Percentiles rank a stretch among this genome's conserved stretches.
phyloP scores from a whole-genome alignment of 106 monocot genomes.

The Ottelia alismoides region DNA sequence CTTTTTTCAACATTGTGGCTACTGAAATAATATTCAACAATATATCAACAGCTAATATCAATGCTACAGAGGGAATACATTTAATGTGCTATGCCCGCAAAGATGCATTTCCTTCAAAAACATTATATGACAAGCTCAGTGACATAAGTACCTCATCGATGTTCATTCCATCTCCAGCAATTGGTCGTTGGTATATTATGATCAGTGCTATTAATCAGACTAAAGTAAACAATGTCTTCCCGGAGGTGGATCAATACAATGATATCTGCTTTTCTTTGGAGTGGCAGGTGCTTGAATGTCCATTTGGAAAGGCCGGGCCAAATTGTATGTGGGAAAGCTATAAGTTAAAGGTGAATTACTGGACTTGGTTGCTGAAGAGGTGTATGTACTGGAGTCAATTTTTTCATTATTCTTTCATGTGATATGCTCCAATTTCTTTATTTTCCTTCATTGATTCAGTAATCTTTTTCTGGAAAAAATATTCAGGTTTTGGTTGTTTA shows the following conservation, averaged over 20 bases:
- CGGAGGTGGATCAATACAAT: slow-evolving; percentile 6
- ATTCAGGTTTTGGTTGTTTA: too few relatives aligned
- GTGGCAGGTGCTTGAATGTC: slow-evolving; percentile 57
- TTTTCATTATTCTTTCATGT: not conserved
- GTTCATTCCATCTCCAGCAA: slow-evolving; percentile 45
- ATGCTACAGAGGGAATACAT: slow-evolving; percentile 15
- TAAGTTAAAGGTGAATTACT: slow-evolving; percentile 47
- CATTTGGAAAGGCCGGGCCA: slow-evolving; percentile 47
- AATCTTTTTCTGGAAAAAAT: too few relatives aligned
- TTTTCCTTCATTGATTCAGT: too few relatives aligned
- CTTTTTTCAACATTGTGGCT: slow-evolving; percentile 32
- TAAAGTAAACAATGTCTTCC: slow-evolving; percentile 10
- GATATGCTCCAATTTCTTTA: too few relatives aligned
- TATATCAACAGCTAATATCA: slow-evolving; percentile 17
- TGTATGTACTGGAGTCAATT: too few relatives aligned
- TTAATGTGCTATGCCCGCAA: slow-evolving; percentile 68
- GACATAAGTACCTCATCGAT: slow-evolving; percentile 45
- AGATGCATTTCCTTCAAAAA: slow-evolving; percentile 48
- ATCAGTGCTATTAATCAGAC: slow-evolving; percentile 45
- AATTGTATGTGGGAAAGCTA: slow-evolving; percentile 61
- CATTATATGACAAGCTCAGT: slow-evolving; percentile 51
- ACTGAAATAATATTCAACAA: slow-evolving; percentile 23
- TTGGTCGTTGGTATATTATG: slow-evolving; percentile 70
- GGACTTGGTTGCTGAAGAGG: not conserved
- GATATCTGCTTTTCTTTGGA: slow-evolving; percentile 54